phyloP scores from a whole-genome alignment of 257 asterid genomes.

The Gentiana macrophylla region DNA sequence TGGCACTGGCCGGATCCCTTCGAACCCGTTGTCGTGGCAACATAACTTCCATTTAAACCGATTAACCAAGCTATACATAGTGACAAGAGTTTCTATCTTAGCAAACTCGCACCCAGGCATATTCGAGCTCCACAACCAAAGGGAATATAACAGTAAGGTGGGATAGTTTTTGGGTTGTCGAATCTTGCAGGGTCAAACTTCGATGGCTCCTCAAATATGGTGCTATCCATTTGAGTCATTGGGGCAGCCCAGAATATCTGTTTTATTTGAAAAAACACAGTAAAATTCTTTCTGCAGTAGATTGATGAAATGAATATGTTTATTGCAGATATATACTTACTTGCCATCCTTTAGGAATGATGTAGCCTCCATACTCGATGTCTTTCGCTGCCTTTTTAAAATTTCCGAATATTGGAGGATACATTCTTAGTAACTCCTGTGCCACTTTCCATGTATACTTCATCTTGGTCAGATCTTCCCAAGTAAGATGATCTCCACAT shows the following conservation, averaged over 20 bases:
- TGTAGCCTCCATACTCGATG: too few species aligned
- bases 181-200: slow-evolving; percentile 47
- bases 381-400: too few species aligned
- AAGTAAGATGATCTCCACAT: too few species aligned
- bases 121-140: slow-evolving; percentile 64
- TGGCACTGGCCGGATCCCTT: slow-evolving; percentile 58
- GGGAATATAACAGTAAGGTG: slow-evolving; percentile 55
- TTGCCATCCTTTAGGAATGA: too few species aligned
- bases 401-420: too few species aligned
- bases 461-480: too few species aligned
- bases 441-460: too few species aligned
- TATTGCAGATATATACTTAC: too few species aligned
- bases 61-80: slow-evolving; percentile 44
- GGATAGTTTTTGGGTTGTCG: slow-evolving; percentile 33
- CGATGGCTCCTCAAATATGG: slow-evolving; percentile 44
- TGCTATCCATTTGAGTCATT: slow-evolving; percentile 58
- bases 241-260: slow-evolving; percentile 53
- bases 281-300: background rate
- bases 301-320: background rate
- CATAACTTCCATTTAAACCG: slow-evolving; percentile 49
- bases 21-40: slow-evolving; percentile 28
- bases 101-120: slow-evolving; percentile 84
- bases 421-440: too few species aligned
- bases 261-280: background rate
- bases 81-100: slow-evolving; percentile 45